A percentile compares a stretch with the other conserved stretches of the same genome.
These are phyloP conservation scores for Arachis hypogaea DNA, from an alignment of 306 rosid species.

Conservation along the genomic window DNA sequence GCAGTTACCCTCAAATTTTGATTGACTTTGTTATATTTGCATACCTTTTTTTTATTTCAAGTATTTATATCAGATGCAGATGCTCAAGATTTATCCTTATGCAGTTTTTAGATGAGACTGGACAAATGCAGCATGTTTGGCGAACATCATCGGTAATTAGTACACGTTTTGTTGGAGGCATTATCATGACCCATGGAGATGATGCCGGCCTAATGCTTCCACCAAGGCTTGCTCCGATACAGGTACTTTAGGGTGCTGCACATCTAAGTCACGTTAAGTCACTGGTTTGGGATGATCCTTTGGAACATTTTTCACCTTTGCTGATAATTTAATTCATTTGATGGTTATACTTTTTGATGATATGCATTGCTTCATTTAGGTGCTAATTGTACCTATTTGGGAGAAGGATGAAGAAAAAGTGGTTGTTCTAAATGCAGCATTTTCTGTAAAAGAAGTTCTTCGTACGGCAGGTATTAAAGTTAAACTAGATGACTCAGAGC, in stretches of 20 bases:
- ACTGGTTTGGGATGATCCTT: slow-evolving; percentile 46
- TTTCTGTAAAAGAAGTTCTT: slow-evolving; percentile 62
- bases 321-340: neutral
- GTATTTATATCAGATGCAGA: slow-evolving; percentile 32
- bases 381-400: slow-evolving; percentile 94
- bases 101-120: slow-evolving; percentile 92
- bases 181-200: slow-evolving; percentile 96
- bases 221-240: slow-evolving; percentile 88
- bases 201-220: slow-evolving; percentile 96
- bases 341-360: slow-evolving; percentile 18
- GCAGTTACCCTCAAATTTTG: neutral
- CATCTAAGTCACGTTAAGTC: slow-evolving; percentile 13
- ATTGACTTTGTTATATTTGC: slow-evolving; percentile 14
- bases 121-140: slow-evolving; percentile 85
- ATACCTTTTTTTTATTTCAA: slow-evolving; percentile 42
- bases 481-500: slow-evolving; percentile 87
- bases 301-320: slow-evolving; percentile 27
- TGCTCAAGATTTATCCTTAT: slow-evolving; percentile 45
- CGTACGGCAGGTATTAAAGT: slow-evolving; percentile 70
- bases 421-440: slow-evolving; percentile 72
- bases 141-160: slow-evolving; percentile 99
- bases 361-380: slow-evolving; percentile 55
- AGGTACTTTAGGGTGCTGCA: slow-evolving; percentile 54
- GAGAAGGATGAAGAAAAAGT: slow-evolving; percentile 78
- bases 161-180: slow-evolving; percentile 97